These are phyloP conservation scores for Anisodus tanguticus DNA, from an alignment of 257 asterid genomes.

Conservation along the genomic window DNA sequence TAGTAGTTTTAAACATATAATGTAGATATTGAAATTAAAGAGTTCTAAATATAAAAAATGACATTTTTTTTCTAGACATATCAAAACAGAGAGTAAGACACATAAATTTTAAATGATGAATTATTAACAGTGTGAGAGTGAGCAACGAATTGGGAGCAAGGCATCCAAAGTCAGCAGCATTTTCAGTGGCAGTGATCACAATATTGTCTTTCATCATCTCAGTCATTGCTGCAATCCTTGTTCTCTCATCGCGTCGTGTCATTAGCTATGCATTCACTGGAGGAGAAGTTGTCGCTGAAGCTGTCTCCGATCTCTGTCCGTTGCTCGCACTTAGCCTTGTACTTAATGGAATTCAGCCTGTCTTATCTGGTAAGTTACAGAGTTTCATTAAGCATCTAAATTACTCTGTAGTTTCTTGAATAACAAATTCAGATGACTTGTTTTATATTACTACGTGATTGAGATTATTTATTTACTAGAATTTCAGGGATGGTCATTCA, in stretches of 20 bases:
- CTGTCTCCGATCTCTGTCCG: constrained; percentile 49
- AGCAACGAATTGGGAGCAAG: constrained; percentile 53
- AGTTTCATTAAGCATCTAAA: background rate
- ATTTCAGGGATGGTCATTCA: too few species aligned
- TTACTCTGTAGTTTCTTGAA: background rate
- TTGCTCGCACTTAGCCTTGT: constrained; percentile 44
- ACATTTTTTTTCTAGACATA: too few species aligned
- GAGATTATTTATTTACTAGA: background rate
- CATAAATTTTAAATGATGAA: background rate
- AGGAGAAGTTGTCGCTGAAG: constrained; percentile 47
- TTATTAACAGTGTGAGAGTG: constrained; percentile 45
- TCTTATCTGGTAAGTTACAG: constrained; percentile 41
- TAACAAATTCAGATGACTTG: background rate
- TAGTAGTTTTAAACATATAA: too few species aligned
- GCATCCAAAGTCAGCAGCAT: constrained; percentile 49
- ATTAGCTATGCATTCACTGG: constrained; percentile 49
- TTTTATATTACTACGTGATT: background rate
- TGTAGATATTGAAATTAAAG: too few species aligned
- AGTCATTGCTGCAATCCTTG: constrained; percentile 33
- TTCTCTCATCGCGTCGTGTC: constrained; percentile 35
- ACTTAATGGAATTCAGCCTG: constrained; percentile 52
- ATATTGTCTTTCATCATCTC: constrained; percentile 34
- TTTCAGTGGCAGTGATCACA: constrained; percentile 43
- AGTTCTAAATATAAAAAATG: too few species aligned
- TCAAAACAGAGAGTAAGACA: too few species aligned